Conservation (phyloP, 2,329 filamentous ascomycete genomes). For the Trichoderma sp. region DNA sequence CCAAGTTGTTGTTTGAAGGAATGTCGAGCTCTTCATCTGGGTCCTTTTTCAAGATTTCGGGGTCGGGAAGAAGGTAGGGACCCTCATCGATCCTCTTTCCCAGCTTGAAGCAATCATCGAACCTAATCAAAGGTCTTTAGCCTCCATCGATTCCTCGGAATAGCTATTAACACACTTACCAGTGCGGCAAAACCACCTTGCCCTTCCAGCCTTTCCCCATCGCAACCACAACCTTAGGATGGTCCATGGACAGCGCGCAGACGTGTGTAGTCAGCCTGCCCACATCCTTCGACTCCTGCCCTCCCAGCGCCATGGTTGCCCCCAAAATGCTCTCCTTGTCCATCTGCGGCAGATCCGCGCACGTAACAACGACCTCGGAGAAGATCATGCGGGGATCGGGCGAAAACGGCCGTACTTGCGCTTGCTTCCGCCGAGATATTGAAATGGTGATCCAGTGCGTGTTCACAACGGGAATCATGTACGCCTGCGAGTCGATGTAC, state of each 20-base stretch:
- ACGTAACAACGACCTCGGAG: slow-evolving; percentile 77
- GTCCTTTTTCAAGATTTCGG: slow-evolving; percentile 69
- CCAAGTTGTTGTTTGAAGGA: slow-evolving; percentile 58
- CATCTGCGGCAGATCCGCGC: slow-evolving; percentile 76
- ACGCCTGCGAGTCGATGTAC: slow-evolving; percentile 70
- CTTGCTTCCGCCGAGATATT: slow-evolving; percentile 65
- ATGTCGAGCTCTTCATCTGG: slow-evolving; percentile 57
- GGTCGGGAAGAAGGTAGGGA: slow-evolving; percentile 82
- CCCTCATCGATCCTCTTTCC: slow-evolving; percentile 86
- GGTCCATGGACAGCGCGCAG: slow-evolving; percentile 74
- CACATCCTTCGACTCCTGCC: slow-evolving; percentile 70
- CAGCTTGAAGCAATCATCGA: slow-evolving; percentile 92
- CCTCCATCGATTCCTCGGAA: too few species aligned
- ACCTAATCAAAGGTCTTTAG: too few species aligned
- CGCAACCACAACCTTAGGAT: slow-evolving; percentile 67
- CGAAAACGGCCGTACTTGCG: slow-evolving; percentile 79
- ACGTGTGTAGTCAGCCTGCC: slow-evolving; percentile 81
- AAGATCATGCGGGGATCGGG: slow-evolving; percentile 91
- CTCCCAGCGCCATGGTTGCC: slow-evolving; percentile 84
- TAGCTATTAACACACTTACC: too few species aligned
- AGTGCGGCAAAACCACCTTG: slow-evolving; percentile 90
- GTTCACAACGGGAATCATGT: slow-evolving; percentile 81
- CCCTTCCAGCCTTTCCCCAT: slow-evolving; percentile 63
- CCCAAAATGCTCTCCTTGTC: slow-evolving; percentile 93
- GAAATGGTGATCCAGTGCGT: slow-evolving; percentile 76